Evolutionary conservation across 2,329 filamentous ascomycete species (phyloP), one percentile per base, ranked within the genome.

Genomic region (Emmonsia crescens): DNA sequence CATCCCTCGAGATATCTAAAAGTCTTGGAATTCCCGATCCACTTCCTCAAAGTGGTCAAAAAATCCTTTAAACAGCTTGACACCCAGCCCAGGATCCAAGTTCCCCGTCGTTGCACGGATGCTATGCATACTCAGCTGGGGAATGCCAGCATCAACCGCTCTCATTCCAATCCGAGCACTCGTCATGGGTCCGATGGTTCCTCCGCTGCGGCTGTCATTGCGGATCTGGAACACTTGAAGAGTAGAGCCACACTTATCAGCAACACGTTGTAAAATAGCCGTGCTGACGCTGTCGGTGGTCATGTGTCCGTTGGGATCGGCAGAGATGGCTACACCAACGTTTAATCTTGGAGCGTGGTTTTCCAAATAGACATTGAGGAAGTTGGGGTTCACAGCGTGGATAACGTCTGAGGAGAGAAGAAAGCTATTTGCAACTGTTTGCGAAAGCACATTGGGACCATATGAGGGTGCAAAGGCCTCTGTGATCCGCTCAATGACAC

Each of bases 361-460:
- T 61, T 89, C 83, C 21, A 96, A 85, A 77, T 97, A 97, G 33
- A 83, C 85, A 66, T 82, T 82, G 0, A 91, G 78, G 79, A 97
- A 99, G 79, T 97, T 97, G 62, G 94, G 94, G 78, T 96, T 93
- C 9, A 92, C 89, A 48, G 93, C 91, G 76, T 97, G 94, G 5
- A 87, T 94, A 61, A 99, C 94, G 72, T 99, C 94, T 29, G 90
- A 90, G 1, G 89, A 95, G 62, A 96, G 83, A 65, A 97, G 82
- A 83, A 96, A 97, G 21, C 89, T 95, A 74, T 90, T 90, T 54
- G 93, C 92, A 68, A 92, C 93, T 0, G 91, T 96, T 71, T 90
- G 88, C 57, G 87, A 86, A 61, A 96, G 73, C 6, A 94, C 69
- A 64, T 81, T 80, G 42, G 80, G 76, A 12, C 78, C 77, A 40